Percentiles rank a stretch among this genome's conserved stretches.
Conservation (phyloP, 306 rosid genomes). For the Dicorynia guianensis region DNA sequence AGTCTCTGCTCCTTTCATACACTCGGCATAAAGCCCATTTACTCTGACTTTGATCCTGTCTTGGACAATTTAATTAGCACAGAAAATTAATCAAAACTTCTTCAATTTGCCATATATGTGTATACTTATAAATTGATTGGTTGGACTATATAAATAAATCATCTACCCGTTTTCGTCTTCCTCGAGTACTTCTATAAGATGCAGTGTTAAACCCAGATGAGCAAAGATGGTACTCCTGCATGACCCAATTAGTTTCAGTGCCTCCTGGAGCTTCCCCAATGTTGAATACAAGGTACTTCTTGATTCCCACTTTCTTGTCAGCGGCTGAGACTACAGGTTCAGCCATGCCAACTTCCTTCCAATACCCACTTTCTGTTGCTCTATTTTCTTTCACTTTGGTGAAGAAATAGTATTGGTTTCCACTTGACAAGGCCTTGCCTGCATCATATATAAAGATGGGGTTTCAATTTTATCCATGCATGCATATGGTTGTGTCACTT, state of each 20-base stretch:
- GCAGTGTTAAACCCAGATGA: conserved; percentile 17
- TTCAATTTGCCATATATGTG: background rate
- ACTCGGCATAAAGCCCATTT: conserved; percentile 61
- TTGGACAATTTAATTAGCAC: background rate
- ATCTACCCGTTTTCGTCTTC: conserved; percentile 37
- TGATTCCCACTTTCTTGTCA: conserved; percentile 50
- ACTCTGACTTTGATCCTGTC: conserved; percentile 42
- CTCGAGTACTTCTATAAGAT: background rate
- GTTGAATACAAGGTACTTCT: conserved; percentile 48
- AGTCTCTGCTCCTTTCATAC: conserved; percentile 40
- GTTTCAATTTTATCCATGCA: background rate
- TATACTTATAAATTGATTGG: background rate
- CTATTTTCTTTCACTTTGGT: conserved; percentile 39
- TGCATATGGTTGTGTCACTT: background rate
- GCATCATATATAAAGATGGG: background rate
- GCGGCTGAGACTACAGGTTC: conserved; percentile 39
- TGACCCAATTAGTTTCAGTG: conserved; percentile 51
- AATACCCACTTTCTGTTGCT: conserved; percentile 51
- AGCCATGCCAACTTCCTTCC: conserved; percentile 48
- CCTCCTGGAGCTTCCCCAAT: conserved; percentile 38
- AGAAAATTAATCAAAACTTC: background rate
- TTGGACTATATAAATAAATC: background rate
- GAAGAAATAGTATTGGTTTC: conserved; percentile 52
- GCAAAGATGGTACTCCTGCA: conserved; percentile 57
- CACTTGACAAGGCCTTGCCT: conserved; percentile 54